phyloP scores from a whole-genome alignment of 345 rosid species.

The Triadica sebifera region DNA sequence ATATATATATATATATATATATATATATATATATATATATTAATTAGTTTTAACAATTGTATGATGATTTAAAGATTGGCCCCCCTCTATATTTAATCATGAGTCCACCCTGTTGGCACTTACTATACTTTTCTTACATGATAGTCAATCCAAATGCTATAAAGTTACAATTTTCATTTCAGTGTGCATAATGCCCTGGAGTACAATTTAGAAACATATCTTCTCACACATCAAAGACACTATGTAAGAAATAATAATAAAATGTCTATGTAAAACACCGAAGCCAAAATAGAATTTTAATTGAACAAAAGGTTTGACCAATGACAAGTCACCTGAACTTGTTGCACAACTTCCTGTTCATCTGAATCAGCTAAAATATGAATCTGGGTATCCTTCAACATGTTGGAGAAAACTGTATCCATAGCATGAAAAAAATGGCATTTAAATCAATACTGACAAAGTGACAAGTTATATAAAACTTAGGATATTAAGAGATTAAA shows the following conservation, averaged over 20 bases:
- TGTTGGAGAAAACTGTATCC: slow-evolving; percentile 83
- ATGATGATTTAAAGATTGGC: no score
- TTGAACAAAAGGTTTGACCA: not conserved
- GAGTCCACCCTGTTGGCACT: not conserved
- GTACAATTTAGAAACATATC: slow-evolving; percentile 1
- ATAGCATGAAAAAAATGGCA: slow-evolving; percentile 1
- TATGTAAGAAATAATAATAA: not conserved
- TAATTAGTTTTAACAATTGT: no score
- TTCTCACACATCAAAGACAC: no score
- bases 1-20: no score
- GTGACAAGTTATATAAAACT: slow-evolving; percentile 1
- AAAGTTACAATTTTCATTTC: not conserved
- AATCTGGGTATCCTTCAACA: slow-evolving; percentile 96
- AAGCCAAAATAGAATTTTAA: not conserved
- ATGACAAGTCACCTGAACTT: slow-evolving; percentile 70
- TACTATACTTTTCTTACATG: slow-evolving; percentile 2
- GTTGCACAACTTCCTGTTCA: slow-evolving; percentile 89
- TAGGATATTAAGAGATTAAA: slow-evolving; percentile 1
- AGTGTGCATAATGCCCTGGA: not conserved
- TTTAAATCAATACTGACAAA: not conserved
- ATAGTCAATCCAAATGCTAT: not conserved
- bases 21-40: no score
- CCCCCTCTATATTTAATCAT: no score
- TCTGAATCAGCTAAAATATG: slow-evolving; percentile 97
- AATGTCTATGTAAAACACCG: no score